Conservation (phyloP, 768 basidiomycete species). For the Tubosaeta sp. region DNA sequence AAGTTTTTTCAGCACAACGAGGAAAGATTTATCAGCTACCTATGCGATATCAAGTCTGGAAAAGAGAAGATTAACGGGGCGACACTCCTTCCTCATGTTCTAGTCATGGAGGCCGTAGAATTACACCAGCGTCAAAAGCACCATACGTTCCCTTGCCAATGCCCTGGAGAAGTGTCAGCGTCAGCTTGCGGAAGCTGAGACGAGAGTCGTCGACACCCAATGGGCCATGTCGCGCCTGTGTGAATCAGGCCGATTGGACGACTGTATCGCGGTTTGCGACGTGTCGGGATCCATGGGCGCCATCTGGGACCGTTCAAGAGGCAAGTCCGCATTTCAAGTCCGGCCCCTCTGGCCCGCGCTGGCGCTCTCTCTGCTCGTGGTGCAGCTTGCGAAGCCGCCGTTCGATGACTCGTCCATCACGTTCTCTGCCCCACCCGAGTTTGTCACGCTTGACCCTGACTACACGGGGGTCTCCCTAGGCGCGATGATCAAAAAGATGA, state of each 20-base stretch:
- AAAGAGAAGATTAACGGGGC: conserved; percentile 59
- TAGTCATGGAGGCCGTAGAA: conserved; percentile 39
- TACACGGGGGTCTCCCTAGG: conserved; percentile 26
- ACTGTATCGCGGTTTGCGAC: conserved; percentile 65
- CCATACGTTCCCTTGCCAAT: conserved; percentile 1
- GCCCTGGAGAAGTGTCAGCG: conserved; percentile 26
- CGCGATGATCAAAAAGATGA: conserved; percentile 38
- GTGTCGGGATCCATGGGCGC: conserved; percentile 71
- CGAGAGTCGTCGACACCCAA: conserved; percentile 56
- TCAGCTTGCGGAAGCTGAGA: conserved; percentile 31
- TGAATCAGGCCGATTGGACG: conserved; percentile 53
- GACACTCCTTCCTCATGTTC: conserved; percentile 60
- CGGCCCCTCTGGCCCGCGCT: conserved; percentile 58
- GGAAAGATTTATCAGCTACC: conserved; percentile 54
- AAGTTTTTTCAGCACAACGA: conserved; percentile 57
- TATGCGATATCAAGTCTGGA: conserved; percentile 52
- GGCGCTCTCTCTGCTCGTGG: conserved; percentile 61
- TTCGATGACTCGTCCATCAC: conserved; percentile 68
- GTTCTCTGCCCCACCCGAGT: conserved; percentile 50
- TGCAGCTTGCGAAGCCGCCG: conserved; percentile 57
- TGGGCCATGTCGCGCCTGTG: conserved; percentile 56
- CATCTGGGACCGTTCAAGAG: background rate
- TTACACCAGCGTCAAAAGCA: background rate
- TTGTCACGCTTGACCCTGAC: conserved; percentile 45
- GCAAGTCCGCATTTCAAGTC: conserved; percentile 11